Base-by-base conservation (phyloP, 164 flowering plant species). In the Chloranthus sessilifolius region DNA sequence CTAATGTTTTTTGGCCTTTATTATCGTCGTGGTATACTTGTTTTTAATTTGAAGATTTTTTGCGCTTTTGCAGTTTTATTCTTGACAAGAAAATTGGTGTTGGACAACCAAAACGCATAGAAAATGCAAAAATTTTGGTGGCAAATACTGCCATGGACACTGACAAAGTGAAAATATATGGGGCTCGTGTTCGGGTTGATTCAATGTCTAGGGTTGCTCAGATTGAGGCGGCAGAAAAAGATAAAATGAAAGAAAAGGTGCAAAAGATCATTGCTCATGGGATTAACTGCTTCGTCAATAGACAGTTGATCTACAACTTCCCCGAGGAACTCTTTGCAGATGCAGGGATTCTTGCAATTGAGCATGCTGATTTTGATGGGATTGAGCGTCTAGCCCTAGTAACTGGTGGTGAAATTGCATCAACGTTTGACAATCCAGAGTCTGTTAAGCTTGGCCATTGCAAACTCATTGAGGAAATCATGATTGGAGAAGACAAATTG, bases 121-220 rank as follows among this genome's bases (percentile, higher is more conserved):
- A 88, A 66, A 85, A 88, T 76, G 99, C 96, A 26, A 89, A 89
- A 14, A 89, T 94, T 53, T 74, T 94, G 78, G 97, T 94, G 45
- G 95, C 99, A 64, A 94, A 94, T 72, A 94, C 97, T 53, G 99
- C 99, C n/a, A 89, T 94, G 99, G 99, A 94, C 60, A 89, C 97
- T 5, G 96, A 94, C 61, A 88, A 94, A 74, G 99, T 94, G 17
- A 94, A 94, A 63, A 94, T 94, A 15, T 94, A 94, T 71, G 97
- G 99, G 9, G 95, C 99, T 34, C 95, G 97, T 58, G 99, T 92
- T 33, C 91, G 97, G 61, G 99, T 86, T 56, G 97, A 94, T 66
- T 94, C 99, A 40, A 94, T 94, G 97, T 55, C 97, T 16, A 86
- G 56, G 70, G 97, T 89, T 65, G 99, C 99, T 9, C 81, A 92